Evolutionary conservation across 257 asterid species (phyloP), one percentile per base, ranked within the genome.

Genomic region (Galeopsis tetrahit): DNA sequence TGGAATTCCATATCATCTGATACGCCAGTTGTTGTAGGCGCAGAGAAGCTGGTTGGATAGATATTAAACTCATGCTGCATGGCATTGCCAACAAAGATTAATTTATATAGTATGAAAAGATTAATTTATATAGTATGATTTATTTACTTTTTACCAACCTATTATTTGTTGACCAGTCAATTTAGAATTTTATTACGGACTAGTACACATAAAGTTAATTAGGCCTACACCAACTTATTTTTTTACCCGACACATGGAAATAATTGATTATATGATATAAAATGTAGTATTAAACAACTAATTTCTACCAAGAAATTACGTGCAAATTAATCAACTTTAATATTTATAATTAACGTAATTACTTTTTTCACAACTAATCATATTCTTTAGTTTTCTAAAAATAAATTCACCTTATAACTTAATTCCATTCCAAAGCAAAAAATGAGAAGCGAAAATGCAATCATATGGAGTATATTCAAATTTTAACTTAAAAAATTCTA

Each of bases 1-100:
- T 68, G 56, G 74, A 67, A 67, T 44, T 75, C 74, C 64, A 49
- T 49, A 60, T 68, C 69, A 58, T 59, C 4, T 62, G 14, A 63
- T 34, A 32, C 71, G 68, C 28, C 73, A 74, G 6, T 53, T 72
- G 40, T 51, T 72, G 74, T 52, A 67, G 64, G 64, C 15, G 33
- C 49, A 36, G 39, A 42, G 17, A 76, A 55, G 76, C 56, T 60
- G 7, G n/a, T 31, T 51, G 21, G 71, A 75, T 58, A n/a, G n/a
- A 75, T 75, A 59, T 68, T 73, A 31, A n/a, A n/a, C n/a, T n/a
- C n/a, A n/a, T n/a, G n/a, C n/a, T n/a, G n/a, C n/a, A n/a, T n/a
- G n/a, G n/a, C n/a, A 31, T 57, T 5, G 14, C 56, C 46, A 72
- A 48, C 10, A 4, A 39, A 4, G n/a, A n/a, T n/a, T n/a, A n/a